Evolutionary conservation across 257 asterid genomes (phyloP).

Genomic region (Solanum clarkiae): DNA sequence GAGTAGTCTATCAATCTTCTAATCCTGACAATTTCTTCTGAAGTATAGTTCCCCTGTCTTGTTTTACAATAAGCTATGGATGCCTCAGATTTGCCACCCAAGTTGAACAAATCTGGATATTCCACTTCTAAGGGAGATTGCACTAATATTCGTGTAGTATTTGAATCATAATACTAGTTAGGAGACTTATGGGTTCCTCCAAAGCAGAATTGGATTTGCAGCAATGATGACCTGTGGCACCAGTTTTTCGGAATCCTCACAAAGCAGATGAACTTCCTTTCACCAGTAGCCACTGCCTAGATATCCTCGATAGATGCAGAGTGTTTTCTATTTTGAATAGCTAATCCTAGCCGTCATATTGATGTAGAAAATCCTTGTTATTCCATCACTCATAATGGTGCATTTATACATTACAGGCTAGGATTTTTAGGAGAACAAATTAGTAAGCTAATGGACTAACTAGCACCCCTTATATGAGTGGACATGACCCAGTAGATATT

Average conservation of each 20-base stretch:
- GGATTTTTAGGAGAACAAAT: not conserved
- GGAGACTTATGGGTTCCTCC: not conserved
- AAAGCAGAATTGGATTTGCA: not conserved
- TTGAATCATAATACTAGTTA: not conserved
- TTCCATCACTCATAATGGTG: not conserved
- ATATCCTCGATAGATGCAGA: not conserved
- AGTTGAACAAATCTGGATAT: not conserved
- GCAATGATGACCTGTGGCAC: not conserved
- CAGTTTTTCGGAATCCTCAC: not conserved
- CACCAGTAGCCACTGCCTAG: not conserved
- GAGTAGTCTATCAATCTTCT: not conserved
- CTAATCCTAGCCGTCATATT: not conserved
- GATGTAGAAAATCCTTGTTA: not conserved
- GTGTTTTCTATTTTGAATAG: not conserved
- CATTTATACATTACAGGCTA: not conserved
- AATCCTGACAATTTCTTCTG: not conserved
- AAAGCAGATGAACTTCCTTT: not conserved
- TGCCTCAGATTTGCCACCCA: not conserved
- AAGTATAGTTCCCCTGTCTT: not conserved
- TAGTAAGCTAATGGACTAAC: not conserved
- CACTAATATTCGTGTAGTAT: not conserved
- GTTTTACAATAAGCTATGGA: not conserved
- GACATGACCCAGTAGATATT: not conserved
- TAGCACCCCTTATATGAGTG: not conserved
- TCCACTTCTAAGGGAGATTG: not conserved